Evolutionary conservation across 208 protist genomes (phyloP).

Genomic region (Leishmania aethiopica): DNA sequence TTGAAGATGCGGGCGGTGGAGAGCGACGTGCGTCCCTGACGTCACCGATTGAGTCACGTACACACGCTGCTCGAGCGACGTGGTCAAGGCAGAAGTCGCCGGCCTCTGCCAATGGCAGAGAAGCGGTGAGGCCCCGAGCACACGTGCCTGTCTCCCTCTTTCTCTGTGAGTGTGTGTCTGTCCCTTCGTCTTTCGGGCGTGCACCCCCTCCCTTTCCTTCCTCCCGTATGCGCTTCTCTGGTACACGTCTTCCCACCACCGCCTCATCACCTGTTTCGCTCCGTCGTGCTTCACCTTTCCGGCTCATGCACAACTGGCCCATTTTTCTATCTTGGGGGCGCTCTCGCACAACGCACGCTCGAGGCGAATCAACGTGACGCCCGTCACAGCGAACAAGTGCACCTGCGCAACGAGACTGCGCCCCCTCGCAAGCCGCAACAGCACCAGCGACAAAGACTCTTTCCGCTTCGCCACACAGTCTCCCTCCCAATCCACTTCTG

Average conservation of each 20-base stretch:
- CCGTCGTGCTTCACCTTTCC: background rate
- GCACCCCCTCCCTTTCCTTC: background rate
- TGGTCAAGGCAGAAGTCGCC: background rate
- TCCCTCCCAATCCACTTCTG: background rate
- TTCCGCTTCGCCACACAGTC: background rate
- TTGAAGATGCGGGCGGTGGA: background rate
- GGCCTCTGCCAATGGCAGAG: background rate
- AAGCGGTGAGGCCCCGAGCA: background rate
- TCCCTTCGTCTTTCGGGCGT: background rate
- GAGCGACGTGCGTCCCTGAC: background rate
- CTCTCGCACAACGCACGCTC: background rate
- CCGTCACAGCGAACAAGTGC: background rate
- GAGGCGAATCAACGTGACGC: background rate
- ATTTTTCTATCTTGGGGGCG: no score
- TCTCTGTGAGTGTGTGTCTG: background rate
- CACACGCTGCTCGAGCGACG: background rate
- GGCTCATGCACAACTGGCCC: background rate
- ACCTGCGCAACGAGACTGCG: background rate
- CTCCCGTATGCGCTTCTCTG: no score
- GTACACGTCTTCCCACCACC: no score
- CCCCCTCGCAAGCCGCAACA: background rate
- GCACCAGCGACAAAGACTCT: background rate
- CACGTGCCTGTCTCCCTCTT: background rate
- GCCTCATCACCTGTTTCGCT: conserved; percentile 7
- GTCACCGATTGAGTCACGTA: background rate